Evolutionary conservation across 1,139 yeast genomes (phyloP), one percentile per base, ranked within the genome.

Genomic region (Yamadazyma pseudoaaseri): DNA sequence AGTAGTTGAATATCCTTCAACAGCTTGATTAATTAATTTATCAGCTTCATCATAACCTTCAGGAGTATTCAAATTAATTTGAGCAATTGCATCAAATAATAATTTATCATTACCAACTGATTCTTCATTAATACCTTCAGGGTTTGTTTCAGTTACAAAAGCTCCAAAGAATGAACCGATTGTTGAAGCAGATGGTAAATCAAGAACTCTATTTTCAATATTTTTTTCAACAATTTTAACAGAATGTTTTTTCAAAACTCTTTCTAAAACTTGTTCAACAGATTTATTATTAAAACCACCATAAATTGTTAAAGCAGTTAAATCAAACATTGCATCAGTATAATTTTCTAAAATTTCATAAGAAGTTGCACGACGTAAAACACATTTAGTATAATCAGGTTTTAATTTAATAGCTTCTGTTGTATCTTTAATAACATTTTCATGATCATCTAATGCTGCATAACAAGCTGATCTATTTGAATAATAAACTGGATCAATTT

Each of bases 391-490:
- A 63, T 94, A 92, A 55, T 84, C 92, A 11, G 95, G 96, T 58
- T 89, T 85, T 52, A 90, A 64, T 47, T 79, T 75, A 50, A 94
- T 74, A 25, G 98, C 98, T 44, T 73, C 77, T 20, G 96, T 79
- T 39, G 96, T 83, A 58, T 87, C 96, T 48, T 80, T 86, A 45
- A 94, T 75, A 29, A 89, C 96, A 54, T 86, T 81, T 49, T 85
- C 86, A 54, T 77, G 81, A 45, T 89, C 78, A 41, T 80, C 77
- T 47, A 86, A 70, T 13, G 95, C 86, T 36, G 89, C 85, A 62
- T 86, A 86, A 65, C 97, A 92, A 13, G 98, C 98, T 16, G 97
- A 89, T 63, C 96, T 78, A 69, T 90, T 90, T 42, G 97, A 87
- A 65, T 83, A 90, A 64, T 77, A 92, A 27, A 90, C 85, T 11